phyloP scores from a whole-genome alignment of 148 eudicot species.

The Rheum nobile region DNA sequence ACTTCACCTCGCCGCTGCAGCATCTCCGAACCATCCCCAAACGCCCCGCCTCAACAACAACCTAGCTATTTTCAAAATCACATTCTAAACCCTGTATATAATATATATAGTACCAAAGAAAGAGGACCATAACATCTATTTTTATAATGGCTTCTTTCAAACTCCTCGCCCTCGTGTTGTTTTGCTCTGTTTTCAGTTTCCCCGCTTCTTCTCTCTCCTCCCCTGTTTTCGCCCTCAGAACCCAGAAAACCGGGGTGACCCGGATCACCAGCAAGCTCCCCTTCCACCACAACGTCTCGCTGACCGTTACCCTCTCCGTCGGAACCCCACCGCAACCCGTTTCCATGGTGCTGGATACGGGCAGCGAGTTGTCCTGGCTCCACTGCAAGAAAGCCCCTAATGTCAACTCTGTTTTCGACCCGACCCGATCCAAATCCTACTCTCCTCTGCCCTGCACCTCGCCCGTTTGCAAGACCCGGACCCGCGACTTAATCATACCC shows the following conservation, averaged over 20 bases:
- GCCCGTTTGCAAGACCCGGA: background rate
- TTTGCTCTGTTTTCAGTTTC: background rate
- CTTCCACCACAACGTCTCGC: slow-evolving; percentile 64
- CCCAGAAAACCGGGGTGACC: slow-evolving; percentile 20
- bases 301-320: slow-evolving; percentile 59
- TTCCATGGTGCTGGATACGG: slow-evolving; percentile 80
- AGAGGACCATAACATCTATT: background rate
- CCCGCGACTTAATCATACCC: background rate
- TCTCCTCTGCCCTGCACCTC: background rate
- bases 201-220: background rate
- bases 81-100: too few species aligned
- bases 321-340: slow-evolving; percentile 74
- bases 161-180: background rate
- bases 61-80: too few species aligned
- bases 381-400: slow-evolving; percentile 42
- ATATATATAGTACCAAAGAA: background rate
- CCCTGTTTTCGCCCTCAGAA: slow-evolving; percentile 35
- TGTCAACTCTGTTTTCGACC: slow-evolving; percentile 4
- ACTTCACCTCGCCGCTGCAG: background rate
- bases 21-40: background rate
- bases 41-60: background rate
- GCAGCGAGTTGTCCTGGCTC: slow-evolving; percentile 86
- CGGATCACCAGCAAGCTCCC: slow-evolving; percentile 45
- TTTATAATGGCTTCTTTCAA: background rate
- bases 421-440: background rate